Conservation (phyloP, 306 rosid genomes). For the Cercis canadensis region DNA sequence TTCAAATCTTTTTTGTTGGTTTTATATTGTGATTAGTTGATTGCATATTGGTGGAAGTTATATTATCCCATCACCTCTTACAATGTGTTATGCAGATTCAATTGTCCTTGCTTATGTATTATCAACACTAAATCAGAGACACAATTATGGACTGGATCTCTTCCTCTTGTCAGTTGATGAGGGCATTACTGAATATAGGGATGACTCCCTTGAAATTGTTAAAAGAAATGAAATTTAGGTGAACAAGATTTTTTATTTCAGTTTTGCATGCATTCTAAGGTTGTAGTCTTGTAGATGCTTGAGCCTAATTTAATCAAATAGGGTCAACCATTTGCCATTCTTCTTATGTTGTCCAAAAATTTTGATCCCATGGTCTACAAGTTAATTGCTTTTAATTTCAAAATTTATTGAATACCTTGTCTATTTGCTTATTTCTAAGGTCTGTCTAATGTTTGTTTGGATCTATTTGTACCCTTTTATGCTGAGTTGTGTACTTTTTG, state of each 20-base stretch:
- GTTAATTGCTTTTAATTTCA: neutral
- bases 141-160: constrained; percentile 83
- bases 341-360: neutral
- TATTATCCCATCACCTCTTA: neutral
- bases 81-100: constrained; percentile 60
- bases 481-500: neutral
- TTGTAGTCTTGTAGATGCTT: no score
- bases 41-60: neutral
- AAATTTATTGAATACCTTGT: neutral
- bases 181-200: constrained; percentile 95
- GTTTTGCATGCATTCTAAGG: neutral
- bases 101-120: constrained; percentile 89
- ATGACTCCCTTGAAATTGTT: constrained; percentile 91
- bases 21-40: neutral
- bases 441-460: neutral
- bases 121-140: constrained; percentile 70
- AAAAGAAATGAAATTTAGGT: constrained; percentile 85
- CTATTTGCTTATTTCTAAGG: neutral
- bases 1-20: neutral
- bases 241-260: neutral
- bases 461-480: neutral
- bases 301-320: neutral
- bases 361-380: neutral
- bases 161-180: constrained; percentile 88
- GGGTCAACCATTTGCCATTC: neutral